Conservation (phyloP, 352 stramenopile species). For the Thraustotheca clavata region DNA sequence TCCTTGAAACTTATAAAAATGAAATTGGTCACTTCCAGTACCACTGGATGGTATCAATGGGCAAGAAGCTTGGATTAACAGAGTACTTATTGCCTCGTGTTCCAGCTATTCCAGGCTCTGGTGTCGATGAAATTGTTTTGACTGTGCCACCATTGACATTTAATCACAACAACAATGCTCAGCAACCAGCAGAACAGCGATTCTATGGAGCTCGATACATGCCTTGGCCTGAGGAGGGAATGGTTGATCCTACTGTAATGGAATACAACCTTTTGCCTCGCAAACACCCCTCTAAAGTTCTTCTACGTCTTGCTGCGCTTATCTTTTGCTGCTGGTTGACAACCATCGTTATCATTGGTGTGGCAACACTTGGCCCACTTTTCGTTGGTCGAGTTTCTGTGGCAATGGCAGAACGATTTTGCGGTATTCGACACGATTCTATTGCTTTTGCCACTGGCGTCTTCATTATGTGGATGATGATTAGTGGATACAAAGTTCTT, state of each 20-base stretch:
- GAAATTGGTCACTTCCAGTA: slow-evolving; percentile 74
- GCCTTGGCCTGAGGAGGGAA: slow-evolving; percentile 73
- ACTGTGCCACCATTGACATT: slow-evolving; percentile 70
- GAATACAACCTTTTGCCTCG: slow-evolving; percentile 67
- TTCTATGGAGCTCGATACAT: slow-evolving; percentile 67
- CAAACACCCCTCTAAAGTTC: slow-evolving; percentile 40
- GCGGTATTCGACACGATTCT: slow-evolving; percentile 62
- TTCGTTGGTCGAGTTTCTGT: slow-evolving; percentile 58
- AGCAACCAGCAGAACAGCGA: slow-evolving; percentile 59
- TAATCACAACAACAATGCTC: slow-evolving; percentile 46
- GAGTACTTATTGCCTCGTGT: slow-evolving; percentile 61
- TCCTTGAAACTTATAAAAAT: slow-evolving; percentile 90
- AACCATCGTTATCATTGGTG: slow-evolving; percentile 48
- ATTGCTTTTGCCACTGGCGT: slow-evolving; percentile 64
- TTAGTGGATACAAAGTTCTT: slow-evolving; percentile 53
- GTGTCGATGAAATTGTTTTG: slow-evolving; percentile 30
- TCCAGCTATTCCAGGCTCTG: slow-evolving; percentile 24
- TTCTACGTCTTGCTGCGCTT: slow-evolving; percentile 41
- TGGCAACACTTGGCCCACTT: slow-evolving; percentile 58
- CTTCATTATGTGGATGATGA: slow-evolving; percentile 65
- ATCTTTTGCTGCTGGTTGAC: slow-evolving; percentile 49
- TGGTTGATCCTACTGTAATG: slow-evolving; percentile 53
- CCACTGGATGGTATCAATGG: slow-evolving; percentile 44
- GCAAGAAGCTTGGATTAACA: slow-evolving; percentile 50
- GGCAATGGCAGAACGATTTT: slow-evolving; percentile 55